These are phyloP conservation scores for Xylariomycetidae sp. DNA, from an alignment of 2,329 filamentous ascomycete species.

Conservation along the genomic window DNA sequence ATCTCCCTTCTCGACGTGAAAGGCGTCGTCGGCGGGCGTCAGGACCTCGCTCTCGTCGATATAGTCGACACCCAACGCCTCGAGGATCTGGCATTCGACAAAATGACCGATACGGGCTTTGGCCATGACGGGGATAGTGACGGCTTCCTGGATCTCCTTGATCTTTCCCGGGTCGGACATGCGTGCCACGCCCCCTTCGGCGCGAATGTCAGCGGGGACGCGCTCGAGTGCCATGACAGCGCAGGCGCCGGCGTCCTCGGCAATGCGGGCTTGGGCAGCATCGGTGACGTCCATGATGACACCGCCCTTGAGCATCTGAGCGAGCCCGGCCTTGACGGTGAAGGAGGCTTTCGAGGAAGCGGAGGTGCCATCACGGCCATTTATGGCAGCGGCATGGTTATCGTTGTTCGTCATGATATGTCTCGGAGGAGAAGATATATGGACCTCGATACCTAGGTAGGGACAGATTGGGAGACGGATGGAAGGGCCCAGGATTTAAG, in stretches of 20 bases:
- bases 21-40: conserved; percentile 83
- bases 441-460: too few species aligned
- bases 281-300: conserved; percentile 99
- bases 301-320: conserved; percentile 97
- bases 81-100: conserved; percentile 97
- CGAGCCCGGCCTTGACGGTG: conserved; percentile 88
- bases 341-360: conserved; percentile 60
- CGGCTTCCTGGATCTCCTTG: conserved; percentile 87
- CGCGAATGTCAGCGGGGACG: conserved; percentile 92
- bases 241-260: conserved; percentile 90
- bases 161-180: conserved; percentile 97
- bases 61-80: conserved; percentile 93
- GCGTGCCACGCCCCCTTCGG: conserved; percentile 85
- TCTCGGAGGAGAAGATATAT: too few species aligned
- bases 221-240: conserved; percentile 99
- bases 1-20: conserved; percentile 84
- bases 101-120: conserved; percentile 98
- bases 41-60: conserved; percentile 98
- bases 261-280: conserved; percentile 90
- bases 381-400: too few species aligned
- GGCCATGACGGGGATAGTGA: conserved; percentile 98
- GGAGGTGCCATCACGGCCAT: too few species aligned
- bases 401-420: too few species aligned
- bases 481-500: too few species aligned
- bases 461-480: too few species aligned